Evolutionary conservation across 106 monocot species (phyloP), one percentile per base, ranked within the genome.

Genomic region (Apostasia shenzhenica): DNA sequence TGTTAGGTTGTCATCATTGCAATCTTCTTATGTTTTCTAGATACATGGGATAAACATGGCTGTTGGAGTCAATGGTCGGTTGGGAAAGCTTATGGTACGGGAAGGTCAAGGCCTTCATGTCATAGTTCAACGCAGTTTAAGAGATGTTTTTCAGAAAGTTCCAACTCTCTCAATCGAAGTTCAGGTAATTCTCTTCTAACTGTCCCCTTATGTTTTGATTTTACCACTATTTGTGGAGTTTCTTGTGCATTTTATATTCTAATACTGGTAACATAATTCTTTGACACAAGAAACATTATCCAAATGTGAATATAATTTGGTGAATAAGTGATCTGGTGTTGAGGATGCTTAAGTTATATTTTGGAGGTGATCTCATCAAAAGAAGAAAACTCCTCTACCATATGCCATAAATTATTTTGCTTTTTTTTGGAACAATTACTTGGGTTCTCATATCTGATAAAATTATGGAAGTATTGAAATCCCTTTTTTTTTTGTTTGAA

Each of bases 61-160:
- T 55, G 82, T 97, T 12, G 92, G 95, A 77, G 66, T 97, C 13
- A 56, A 81, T 79, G 95, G 92, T 55, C 39, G n/a, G 72, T 53
- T 97, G 14, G 95, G 95, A 12, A 89, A 87, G 66, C 84, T 82
- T 66, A 81, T 97, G 86, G 85, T 97, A 69, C 77, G 77, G 48
- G 84, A 89, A 75, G 89, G 82, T 47, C 82, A 87, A 48, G 81
- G 79, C 41, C 77, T 97, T 66, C 61, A 84, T 81, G 87, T 97
- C 26, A 60, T 82, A 61, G 86, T 97, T 12, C 80, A 92, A 2
- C 91, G 95, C 38, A 97, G 92, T 70, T 78, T 97, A 75, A 80
- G 95, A 73, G 95, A 97, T 87, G 82, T 97, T 63, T 97, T 89
- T 40, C 79, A 74, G 11, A 97, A 89, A 68, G 92, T 97, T 8